Evolutionary conservation across 148 eudicot genomes (phyloP).

Genomic region (Diospyros kaki): DNA sequence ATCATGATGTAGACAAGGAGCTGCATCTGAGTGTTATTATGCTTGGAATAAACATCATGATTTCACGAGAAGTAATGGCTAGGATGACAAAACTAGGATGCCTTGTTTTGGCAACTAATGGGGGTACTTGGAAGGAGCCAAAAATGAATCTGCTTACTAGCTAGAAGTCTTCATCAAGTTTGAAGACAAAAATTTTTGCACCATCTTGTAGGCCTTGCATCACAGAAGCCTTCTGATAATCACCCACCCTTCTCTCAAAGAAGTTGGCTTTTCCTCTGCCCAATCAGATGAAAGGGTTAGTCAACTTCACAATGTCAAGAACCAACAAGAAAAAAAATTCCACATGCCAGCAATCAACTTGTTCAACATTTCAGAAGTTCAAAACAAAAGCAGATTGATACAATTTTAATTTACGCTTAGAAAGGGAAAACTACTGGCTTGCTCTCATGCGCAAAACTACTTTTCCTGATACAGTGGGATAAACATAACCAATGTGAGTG

Average conservation of each 20-base stretch:
- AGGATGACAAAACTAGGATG: neutral
- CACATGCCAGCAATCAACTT: neutral
- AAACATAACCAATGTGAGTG: neutral
- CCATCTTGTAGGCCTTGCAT: slow-evolving; percentile 60
- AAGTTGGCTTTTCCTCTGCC: slow-evolving; percentile 77
- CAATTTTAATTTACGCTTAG: neutral
- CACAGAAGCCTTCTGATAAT: slow-evolving; percentile 79
- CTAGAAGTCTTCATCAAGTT: slow-evolving; percentile 77
- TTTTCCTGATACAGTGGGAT: neutral
- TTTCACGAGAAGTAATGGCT: neutral
- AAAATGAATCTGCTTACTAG: slow-evolving; percentile 19
- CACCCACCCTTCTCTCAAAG: slow-evolving; percentile 78
- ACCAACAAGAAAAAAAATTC: neutral
- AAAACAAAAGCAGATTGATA: neutral
- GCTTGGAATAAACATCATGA: neutral
- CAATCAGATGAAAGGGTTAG: slow-evolving; percentile 11
- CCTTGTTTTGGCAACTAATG: neutral
- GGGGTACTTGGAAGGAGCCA: neutral
- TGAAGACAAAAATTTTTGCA: slow-evolving; percentile 51
- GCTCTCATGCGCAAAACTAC: slow-evolving; percentile 1
- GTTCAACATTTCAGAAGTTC: neutral
- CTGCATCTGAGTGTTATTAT: too few relatives aligned
- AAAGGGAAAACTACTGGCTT: slow-evolving; percentile 2
- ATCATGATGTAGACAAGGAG: neutral
- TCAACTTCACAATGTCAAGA: neutral